phyloP scores from a whole-genome alignment of 345 rosid species.

The Acer campestre region DNA sequence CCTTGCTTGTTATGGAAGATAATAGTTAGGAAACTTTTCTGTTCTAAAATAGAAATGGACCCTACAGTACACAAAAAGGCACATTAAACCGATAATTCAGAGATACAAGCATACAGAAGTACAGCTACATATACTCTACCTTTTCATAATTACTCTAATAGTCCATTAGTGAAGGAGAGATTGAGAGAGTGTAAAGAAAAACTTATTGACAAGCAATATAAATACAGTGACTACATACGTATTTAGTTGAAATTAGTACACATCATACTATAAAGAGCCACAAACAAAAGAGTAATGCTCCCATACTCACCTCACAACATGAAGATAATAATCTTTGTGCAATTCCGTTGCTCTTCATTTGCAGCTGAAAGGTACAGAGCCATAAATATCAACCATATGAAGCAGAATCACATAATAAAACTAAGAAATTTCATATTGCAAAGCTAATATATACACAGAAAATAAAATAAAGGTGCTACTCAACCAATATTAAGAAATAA shows the following conservation, averaged over 20 bases:
- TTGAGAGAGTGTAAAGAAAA: background rate
- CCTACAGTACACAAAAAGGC: background rate
- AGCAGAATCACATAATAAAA: conserved; percentile 4
- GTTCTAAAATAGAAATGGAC: background rate
- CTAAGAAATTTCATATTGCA: background rate
- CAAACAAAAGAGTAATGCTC: background rate
- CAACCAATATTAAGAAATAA: background rate
- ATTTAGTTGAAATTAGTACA: background rate
- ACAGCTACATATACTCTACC: background rate
- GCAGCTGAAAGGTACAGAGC: conserved; percentile 42
- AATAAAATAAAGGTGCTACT: conserved; percentile 1
- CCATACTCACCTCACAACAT: conserved; percentile 79
- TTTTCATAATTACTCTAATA: conserved; percentile 3
- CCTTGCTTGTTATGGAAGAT: background rate
- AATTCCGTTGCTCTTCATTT: conserved; percentile 55
- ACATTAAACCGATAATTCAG: background rate
- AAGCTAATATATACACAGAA: background rate
- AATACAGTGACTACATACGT: background rate
- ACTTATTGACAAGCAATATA: background rate
- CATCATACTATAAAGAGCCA: background rate
- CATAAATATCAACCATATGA: conserved; percentile 21
- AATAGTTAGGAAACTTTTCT: background rate
- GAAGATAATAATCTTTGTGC: conserved; percentile 69
- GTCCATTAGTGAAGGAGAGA: background rate
- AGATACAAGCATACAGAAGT: background rate